A percentile compares a stretch with the other conserved stretches of the same genome.
Conservation (phyloP, 345 rosid species). For the Rubroshorea leprosula region DNA sequence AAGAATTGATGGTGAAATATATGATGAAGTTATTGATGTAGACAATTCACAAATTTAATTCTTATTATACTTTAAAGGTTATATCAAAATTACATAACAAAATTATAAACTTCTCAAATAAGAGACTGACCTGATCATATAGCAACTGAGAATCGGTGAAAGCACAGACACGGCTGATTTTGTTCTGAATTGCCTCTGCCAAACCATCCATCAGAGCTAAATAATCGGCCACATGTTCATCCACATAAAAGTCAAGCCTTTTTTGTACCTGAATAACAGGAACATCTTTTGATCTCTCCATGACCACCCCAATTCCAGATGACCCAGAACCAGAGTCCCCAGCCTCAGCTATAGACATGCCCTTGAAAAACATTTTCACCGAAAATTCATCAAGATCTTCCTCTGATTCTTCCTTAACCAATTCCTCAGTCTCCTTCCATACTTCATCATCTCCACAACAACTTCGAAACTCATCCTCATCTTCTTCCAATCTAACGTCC, state of each 20-base stretch:
- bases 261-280: constrained; percentile 79
- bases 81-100: no score
- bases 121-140: constrained; percentile 65
- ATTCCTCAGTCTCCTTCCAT: constrained; percentile 72
- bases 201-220: constrained; percentile 88
- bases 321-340: constrained; percentile 57
- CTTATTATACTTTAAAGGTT: no score
- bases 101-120: no score
- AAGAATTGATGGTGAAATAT: no score
- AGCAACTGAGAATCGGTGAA: constrained; percentile 64
- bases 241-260: constrained; percentile 77
- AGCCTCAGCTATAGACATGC: constrained; percentile 48
- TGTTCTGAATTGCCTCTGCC: constrained; percentile 54
- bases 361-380: constrained; percentile 83
- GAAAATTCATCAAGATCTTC: constrained; percentile 61
- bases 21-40: no score
- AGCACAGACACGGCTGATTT: constrained; percentile 56
- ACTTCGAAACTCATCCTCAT: constrained; percentile 89
- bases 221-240: constrained; percentile 76
- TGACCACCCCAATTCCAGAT: constrained; percentile 84
- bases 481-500: constrained; percentile 50
- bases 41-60: no score
- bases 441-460: constrained; percentile 91
- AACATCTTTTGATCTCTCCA: constrained; percentile 50
- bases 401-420: constrained; percentile 34